Conservation (phyloP, 225 moss, liverwort and hornwort species). For the Sphagnum contortum region DNA sequence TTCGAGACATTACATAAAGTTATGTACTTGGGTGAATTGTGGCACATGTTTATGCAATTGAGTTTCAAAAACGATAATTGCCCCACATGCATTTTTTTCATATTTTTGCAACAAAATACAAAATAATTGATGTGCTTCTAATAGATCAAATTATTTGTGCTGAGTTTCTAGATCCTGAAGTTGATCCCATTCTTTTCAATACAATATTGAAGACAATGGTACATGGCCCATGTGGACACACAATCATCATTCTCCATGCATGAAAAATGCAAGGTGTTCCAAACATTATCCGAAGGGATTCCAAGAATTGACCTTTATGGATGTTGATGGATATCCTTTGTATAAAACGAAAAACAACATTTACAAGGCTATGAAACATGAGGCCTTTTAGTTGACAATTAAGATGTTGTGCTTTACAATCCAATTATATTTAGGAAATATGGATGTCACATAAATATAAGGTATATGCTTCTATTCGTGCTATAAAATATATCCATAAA, state of each 20-base stretch:
- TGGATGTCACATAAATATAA: slow-evolving; percentile 6
- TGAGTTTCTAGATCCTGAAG: not conserved
- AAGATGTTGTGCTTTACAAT: not conserved
- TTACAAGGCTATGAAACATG: too few relatives aligned
- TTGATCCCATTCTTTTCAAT: not conserved
- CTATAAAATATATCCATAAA: not conserved
- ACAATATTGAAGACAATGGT: slow-evolving; percentile 4
- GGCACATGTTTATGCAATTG: slow-evolving; percentile 1
- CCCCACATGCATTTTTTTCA: not conserved
- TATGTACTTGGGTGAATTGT: not conserved
- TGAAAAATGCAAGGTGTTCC: not conserved
- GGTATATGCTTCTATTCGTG: not conserved
- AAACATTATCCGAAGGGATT: not conserved
- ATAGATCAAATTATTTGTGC: slow-evolving; percentile 1
- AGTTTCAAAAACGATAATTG: not conserved
- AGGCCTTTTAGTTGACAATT: too few relatives aligned
- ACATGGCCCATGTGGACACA: not conserved
- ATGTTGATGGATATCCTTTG: not conserved
- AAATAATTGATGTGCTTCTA: not conserved
- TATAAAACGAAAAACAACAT: too few relatives aligned
- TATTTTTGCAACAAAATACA: not conserved
- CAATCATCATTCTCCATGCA: not conserved
- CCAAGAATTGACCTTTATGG: not conserved
- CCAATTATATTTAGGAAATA: slow-evolving; percentile 2
- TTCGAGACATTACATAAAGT: not conserved